These are phyloP conservation scores for Sporobolomyces pararoseus DNA, from an alignment of 768 basidiomycete genomes.

Conservation along the genomic window DNA sequence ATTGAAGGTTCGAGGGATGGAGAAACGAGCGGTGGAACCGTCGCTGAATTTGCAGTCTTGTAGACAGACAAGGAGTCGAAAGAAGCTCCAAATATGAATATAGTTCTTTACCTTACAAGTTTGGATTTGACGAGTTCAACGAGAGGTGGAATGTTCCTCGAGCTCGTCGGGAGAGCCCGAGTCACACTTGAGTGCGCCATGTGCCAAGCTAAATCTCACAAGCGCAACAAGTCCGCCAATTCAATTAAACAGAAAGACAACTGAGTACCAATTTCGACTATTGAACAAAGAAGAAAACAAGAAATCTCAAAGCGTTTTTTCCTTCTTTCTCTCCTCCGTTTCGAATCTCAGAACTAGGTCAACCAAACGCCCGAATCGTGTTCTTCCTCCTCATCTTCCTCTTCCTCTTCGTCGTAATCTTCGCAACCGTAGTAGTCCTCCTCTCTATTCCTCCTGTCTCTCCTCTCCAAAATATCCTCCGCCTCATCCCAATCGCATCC, in stretches of 20 bases:
- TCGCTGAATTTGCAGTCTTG: constrained; percentile 34
- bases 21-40: constrained; percentile 20
- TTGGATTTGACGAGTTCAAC: too few species aligned
- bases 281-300: too few species aligned
- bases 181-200: too few species aligned
- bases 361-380: background rate
- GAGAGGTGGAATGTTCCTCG: too few species aligned
- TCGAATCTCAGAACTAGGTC: background rate
- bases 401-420: constrained; percentile 6
- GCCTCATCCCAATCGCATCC: constrained; percentile 7
- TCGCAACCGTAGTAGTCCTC: background rate
- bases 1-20: constrained; percentile 12
- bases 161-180: too few species aligned
- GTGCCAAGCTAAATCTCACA: too few species aligned
- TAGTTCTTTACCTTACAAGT: too few species aligned
- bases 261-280: too few species aligned
- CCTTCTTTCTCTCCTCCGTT: too few species aligned
- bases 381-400: background rate
- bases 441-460: background rate
- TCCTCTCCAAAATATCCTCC: background rate
- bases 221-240: too few species aligned
- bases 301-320: too few species aligned
- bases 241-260: too few species aligned
- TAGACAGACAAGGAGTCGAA: background rate
- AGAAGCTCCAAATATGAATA: background rate